Percentiles rank a stretch among this genome's conserved stretches.
phyloP scores from a whole-genome alignment of 225 moss, liverwort and hornwort species.

The Bryum argenteum region DNA sequence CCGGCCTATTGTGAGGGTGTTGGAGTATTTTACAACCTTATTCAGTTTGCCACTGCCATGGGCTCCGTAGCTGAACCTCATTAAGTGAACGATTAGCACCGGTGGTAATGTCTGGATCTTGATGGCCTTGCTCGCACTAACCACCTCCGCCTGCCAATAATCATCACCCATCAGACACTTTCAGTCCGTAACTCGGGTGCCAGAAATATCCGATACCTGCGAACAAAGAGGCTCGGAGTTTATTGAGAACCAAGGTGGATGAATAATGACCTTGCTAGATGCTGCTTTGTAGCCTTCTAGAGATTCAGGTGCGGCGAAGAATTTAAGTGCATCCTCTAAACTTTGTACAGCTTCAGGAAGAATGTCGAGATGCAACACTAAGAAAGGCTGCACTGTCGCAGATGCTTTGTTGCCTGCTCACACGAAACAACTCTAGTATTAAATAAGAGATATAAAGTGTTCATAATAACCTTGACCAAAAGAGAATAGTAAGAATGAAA shows the following conservation, averaged over 20 bases:
- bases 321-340: constrained; percentile 92
- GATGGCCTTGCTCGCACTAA: constrained; percentile 89
- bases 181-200: constrained; percentile 10
- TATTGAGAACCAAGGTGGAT: not conserved
- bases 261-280: constrained; percentile 72
- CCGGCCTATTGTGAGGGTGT: constrained; percentile 73
- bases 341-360: constrained; percentile 84
- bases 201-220: not conserved
- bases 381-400: constrained; percentile 94
- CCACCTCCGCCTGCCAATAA: constrained; percentile 62
- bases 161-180: constrained; percentile 13
- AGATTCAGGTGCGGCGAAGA: constrained; percentile 92
- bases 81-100: constrained; percentile 84
- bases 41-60: constrained; percentile 82
- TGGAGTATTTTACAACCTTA: constrained; percentile 78
- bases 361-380: constrained; percentile 96
- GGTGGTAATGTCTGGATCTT: constrained; percentile 90
- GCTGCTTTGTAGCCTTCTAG: constrained; percentile 91
- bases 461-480: too few relatives aligned
- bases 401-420: constrained; percentile 93
- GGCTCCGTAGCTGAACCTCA: constrained; percentile 95
- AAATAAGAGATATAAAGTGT: not conserved
- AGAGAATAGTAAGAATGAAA: not conserved
- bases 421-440: constrained; percentile 7
- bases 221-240: too few relatives aligned